Evolutionary conservation across 2,329 filamentous ascomycete species (phyloP), one percentile per base, ranked within the genome.

Genomic region (Samsoniella hepiali): DNA sequence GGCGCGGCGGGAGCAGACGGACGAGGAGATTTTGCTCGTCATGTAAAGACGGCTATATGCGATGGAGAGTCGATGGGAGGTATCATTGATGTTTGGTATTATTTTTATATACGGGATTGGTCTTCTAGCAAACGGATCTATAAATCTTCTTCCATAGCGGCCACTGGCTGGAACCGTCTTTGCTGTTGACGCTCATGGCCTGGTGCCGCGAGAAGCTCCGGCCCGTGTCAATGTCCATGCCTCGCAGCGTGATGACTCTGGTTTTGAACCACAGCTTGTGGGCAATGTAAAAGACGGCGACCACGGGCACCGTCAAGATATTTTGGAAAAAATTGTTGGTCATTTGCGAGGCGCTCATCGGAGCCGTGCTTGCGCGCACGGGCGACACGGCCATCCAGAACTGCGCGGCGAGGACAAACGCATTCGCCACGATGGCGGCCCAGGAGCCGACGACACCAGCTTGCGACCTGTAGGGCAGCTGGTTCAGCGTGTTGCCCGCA

Each of bases 141-240:
- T 72, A 73, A 13, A 70, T 47, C 60, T 65, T 69, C 63, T 72
- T 71, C 71, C 71, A 72, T 55, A 49, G 58, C 8, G 71, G 71
- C 70, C 71, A 72, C 3, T 49, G 17, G 42, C 64, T 42, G 47
- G 68, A 61, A 62, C 70, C 69, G 55, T 71, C 70, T 13, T 67
- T 67, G 60, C 71, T 69, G 59, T 71, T 66, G 7, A 66, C 67
- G 62, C 69, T 70, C 47, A 72, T 68, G 3, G 69, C 66, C 0
- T 67, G 67, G 38, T 69, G 10, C 42, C 67, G 64, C 62, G 71
- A 69, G 54, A 71, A 71, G 40, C 70, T 58, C 53, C 90, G 84
- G 7, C 91, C 91, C 0, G 90, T 93, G 62, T 86, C 82, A 65
- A 94, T 76, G 75, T 94, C 91, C 85, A 94, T 93, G 65, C 91